Base-by-base conservation (phyloP, 495 filamentous ascomycete genomes). In the Hypoxylon cercidicola region DNA sequence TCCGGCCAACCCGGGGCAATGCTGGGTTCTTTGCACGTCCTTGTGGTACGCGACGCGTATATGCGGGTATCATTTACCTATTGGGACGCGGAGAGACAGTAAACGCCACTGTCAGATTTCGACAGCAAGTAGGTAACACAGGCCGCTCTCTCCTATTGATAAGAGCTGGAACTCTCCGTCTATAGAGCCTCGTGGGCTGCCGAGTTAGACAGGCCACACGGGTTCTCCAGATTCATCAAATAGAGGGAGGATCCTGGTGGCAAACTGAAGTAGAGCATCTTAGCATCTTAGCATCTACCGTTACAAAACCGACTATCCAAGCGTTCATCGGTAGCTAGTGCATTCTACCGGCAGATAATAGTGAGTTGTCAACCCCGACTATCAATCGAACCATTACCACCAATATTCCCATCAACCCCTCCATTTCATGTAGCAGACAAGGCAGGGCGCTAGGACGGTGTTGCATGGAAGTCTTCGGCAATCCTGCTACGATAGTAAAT, bases 261-360 rank as follows among this genome's bases (percentile, higher is more conserved):
- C 45, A 60, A 60, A 11, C 7, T 50, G n/a, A n/a, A n/a, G n/a
- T n/a, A n/a, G n/a, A n/a, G n/a, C n/a, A n/a, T 10, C 50, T 25
- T 10, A 43, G 11, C 49, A 9, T 16, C 35, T 30, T 8, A 62
- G 45, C 44, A 62, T 56, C 39, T 56, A 56, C 60, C 45, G 60
- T 37, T 46, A 37, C 16, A 37, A 52, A 37, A 43, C 19, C 32
- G n/a, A 48, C 20, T 10, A 41, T 55, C 49, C 20, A 15, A 13
- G 47, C 48, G 28, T 15, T 19, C 32, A 47, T 25, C 6, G 44
- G 28, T 40, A 32, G 34, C n/a, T 61, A 46, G 57, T 50, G 57
- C 40, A 67, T 62, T 68, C 59, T 68, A 46, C 64, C 64, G 64
- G 64, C 64, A 68, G 47, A 55, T 62, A 45, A 52, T 55, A 55